Evolutionary conservation across 164 flowering plant species (phyloP), one percentile per base, ranked within the genome.

Genomic region (Umbellularia californica): DNA sequence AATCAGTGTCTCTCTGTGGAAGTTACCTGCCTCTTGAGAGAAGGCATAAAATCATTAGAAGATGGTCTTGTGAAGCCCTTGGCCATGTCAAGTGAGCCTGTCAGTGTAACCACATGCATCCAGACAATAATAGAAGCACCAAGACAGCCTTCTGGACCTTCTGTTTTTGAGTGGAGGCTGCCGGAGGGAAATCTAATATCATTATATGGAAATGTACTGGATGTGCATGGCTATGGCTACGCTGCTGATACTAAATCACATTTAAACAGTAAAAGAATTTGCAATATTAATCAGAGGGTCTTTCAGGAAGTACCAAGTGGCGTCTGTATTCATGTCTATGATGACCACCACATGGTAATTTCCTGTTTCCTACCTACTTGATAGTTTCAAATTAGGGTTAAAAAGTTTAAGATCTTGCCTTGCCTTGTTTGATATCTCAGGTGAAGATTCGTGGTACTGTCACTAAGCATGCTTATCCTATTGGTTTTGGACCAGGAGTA

Each of bases 401-500:
- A 28, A 71, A 55, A 1, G 60, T 65, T 23, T 24, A 58, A 10
- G 66, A n/a, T 69, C 63, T 30, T 67, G 24, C 72, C 75, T 81
- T 58, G 35, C 75, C 75, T 60, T 67, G 13, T 77, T 67, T 30
- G 19, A 50, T 71, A 41, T 9, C 77, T 22, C 75, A 94, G 98
- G 95, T 90, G 77, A 86, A 24, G 78, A 80, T 92, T 74, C 83
- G 75, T 77, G 88, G 91, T 69, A 72, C 75, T 55, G 15, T 83
- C 24, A 71, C 82, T 28, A 77, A 79, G 65, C 78, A 67, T 74
- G 76, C 82, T 47, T 85, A 69, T 74, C 97, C 94, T 77, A 68
- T 83, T 80, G 97, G 93, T 73, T 80, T 95, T 80, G 96, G 95
- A 67, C 83, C 87, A 73, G 99, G 94, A 71, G 86, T 82, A 22